Conservation (phyloP, 768 basidiomycete species). For the Mycena rebaudengoi region DNA sequence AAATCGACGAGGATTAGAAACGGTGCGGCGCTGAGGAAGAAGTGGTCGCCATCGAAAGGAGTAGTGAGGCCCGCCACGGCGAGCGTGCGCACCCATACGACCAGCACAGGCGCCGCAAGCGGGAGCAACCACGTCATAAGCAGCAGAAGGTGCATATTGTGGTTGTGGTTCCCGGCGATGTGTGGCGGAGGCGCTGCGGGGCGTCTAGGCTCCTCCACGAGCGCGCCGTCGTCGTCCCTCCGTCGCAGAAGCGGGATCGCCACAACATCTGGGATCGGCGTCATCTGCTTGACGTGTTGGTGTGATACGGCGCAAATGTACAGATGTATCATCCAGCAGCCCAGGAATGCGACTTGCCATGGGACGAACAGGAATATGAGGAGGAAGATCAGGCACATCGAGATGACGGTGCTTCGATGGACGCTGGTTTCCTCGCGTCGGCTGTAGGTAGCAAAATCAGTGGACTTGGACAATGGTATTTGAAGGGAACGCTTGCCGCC, state of each 20-base stretch:
- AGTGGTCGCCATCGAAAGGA: constrained; percentile 86
- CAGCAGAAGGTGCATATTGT: constrained; percentile 70
- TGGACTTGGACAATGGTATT: not conserved
- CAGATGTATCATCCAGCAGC: constrained; percentile 83
- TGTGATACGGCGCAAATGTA: constrained; percentile 63
- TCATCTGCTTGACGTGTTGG: constrained; percentile 23
- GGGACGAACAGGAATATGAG: constrained; percentile 84
- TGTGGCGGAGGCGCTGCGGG: constrained; percentile 17
- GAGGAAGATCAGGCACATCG: constrained; percentile 66
- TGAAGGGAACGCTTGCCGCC: constrained; percentile 44
- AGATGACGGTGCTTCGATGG: constrained; percentile 59
- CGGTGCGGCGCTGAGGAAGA: constrained; percentile 69
- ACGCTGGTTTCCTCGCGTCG: constrained; percentile 47
- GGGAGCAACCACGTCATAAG: constrained; percentile 87
- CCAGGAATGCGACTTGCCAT: constrained; percentile 91
- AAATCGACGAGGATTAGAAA: constrained; percentile 72
- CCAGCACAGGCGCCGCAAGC: constrained; percentile 76
- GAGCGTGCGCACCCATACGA: constrained; percentile 90
- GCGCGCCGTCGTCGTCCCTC: constrained; percentile 24
- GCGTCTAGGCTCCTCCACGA: constrained; percentile 5
- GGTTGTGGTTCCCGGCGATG: constrained; percentile 48
- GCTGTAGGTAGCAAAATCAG: constrained; percentile 23
- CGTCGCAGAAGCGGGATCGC: constrained; percentile 33
- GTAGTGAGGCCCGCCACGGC: constrained; percentile 80
- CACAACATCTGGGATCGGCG: constrained; percentile 19